Conservation (phyloP, 2,329 filamentous ascomycete genomes). For the Helminthosporium solani region DNA sequence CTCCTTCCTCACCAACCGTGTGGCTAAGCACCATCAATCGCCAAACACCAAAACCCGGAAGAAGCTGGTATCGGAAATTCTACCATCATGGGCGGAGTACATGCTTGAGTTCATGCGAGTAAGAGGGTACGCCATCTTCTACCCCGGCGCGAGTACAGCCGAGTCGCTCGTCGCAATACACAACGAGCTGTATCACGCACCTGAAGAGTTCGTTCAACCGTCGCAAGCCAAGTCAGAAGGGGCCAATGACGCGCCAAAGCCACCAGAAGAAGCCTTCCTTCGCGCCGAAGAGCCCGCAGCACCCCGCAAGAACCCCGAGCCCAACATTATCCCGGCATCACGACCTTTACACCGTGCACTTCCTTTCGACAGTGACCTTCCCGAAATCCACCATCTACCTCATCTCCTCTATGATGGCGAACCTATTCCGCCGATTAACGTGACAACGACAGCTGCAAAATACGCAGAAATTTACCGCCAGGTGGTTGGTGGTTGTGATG, state of each 20-base stretch:
- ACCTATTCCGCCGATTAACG: constrained; percentile 40
- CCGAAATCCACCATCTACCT: constrained; percentile 54
- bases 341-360: constrained; percentile 48
- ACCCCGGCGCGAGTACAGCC: constrained; percentile 62
- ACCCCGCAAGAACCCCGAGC: constrained; percentile 26
- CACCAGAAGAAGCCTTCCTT: constrained; percentile 39
- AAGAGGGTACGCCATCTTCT: constrained; percentile 76
- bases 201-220: constrained; percentile 61
- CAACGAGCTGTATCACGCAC: constrained; percentile 68
- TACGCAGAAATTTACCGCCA: constrained; percentile 62
- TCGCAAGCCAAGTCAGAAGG: constrained; percentile 1
- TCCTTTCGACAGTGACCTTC: constrained; percentile 52
- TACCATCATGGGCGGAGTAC: constrained; percentile 77
- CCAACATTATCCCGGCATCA: constrained; percentile 54
- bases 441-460: constrained; percentile 49
- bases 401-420: constrained; percentile 66
- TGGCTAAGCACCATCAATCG: constrained; percentile 43
- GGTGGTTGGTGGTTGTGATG: constrained; percentile 66
- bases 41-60: constrained; percentile 23
- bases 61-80: constrained; percentile 61
- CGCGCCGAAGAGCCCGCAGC: constrained; percentile 39
- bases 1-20: constrained; percentile 68
- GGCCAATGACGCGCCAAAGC: constrained; percentile 8
- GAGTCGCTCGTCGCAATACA: constrained; percentile 70
- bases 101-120: constrained; percentile 73